These are phyloP conservation scores for Aspergillus incahuasiensis DNA, from an alignment of 495 filamentous ascomycete species.

Conservation along the genomic window DNA sequence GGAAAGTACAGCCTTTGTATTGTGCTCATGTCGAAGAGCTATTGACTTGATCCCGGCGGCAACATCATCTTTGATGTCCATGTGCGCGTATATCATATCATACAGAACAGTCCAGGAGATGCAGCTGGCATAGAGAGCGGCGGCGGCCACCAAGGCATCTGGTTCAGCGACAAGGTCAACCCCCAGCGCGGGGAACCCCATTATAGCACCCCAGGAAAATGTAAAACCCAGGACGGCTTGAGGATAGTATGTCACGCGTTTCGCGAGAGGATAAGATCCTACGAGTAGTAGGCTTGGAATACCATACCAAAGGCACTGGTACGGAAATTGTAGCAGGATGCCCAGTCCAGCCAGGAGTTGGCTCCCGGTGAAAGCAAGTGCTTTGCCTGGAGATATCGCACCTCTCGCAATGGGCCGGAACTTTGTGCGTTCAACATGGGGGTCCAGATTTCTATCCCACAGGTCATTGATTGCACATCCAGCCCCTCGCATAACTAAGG, in stretches of 20 bases:
- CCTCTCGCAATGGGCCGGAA: constrained; percentile 84
- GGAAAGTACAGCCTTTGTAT: constrained; percentile 81
- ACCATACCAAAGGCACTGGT: constrained; percentile 78
- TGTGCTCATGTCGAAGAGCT: constrained; percentile 77
- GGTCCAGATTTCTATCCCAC: constrained; percentile 92
- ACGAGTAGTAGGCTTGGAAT: constrained; percentile 82
- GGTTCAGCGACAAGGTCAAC: constrained; percentile 68
- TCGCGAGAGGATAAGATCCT: constrained; percentile 81
- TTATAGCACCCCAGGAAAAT: constrained; percentile 94
- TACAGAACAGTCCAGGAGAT: constrained; percentile 93
- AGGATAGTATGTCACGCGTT: constrained; percentile 90
- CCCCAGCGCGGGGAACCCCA: constrained; percentile 92
- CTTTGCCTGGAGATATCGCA: constrained; percentile 70
- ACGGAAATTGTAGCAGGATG: constrained; percentile 81
- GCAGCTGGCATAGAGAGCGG: constrained; percentile 76
- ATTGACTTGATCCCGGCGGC: constrained; percentile 95
- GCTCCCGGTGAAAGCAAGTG: constrained; percentile 73
- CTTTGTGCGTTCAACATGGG: constrained; percentile 79
- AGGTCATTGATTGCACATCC: constrained; percentile 97
- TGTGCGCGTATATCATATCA: constrained; percentile 98
- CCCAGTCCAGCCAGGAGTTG: constrained; percentile 79
- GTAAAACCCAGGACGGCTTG: constrained; percentile 88
- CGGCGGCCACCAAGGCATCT: constrained; percentile 61
- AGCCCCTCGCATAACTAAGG: constrained; percentile 94
- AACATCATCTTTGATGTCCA: constrained; percentile 93